A percentile compares a stretch with the other conserved stretches of the same genome.
These are phyloP conservation scores for Plantago elongata DNA, from an alignment of 257 asterid species.

Conservation along the genomic window DNA sequence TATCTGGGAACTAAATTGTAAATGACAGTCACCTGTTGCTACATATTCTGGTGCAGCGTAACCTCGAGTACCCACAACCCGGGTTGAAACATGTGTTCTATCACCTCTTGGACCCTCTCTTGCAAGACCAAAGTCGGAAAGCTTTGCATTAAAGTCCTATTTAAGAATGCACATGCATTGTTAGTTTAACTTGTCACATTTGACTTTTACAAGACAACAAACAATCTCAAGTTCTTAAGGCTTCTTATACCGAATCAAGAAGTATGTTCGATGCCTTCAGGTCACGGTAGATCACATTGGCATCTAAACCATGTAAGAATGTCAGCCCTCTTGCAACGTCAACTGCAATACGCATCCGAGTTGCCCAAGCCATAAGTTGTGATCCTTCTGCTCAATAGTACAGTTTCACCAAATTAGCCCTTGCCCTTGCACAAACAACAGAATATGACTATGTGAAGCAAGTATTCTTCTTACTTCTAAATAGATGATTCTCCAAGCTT, in stretches of 20 bases:
- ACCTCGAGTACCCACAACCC: slow-evolving; percentile 50
- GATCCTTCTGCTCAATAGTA: slow-evolving; percentile 37
- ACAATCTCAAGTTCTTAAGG: neutral
- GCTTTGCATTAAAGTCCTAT: slow-evolving; percentile 51
- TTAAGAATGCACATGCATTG: neutral
- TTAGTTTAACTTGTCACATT: neutral
- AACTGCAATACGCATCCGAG: slow-evolving; percentile 38
- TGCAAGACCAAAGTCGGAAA: slow-evolving; percentile 56
- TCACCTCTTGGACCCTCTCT: slow-evolving; percentile 54
- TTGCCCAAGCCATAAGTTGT: slow-evolving; percentile 47
- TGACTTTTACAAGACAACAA: neutral
- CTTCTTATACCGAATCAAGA: slow-evolving; percentile 41
- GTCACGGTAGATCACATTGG: slow-evolving; percentile 53
- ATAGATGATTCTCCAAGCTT: slow-evolving; percentile 74
- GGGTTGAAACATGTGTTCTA: slow-evolving; percentile 49
- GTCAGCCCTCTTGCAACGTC: slow-evolving; percentile 50
- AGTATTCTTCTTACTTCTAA: slow-evolving; percentile 37
- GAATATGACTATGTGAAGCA: neutral
- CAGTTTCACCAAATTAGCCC: neutral
- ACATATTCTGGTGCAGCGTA: slow-evolving; percentile 61
- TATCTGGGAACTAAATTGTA: neutral
- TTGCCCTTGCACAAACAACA: neutral
- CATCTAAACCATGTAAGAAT: slow-evolving; percentile 42
- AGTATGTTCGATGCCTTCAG: slow-evolving; percentile 51
- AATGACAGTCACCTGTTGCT: slow-evolving; percentile 33